Percentiles rank a stretch among this genome's conserved stretches.
Evolutionary conservation across 2,329 filamentous ascomycete species (phyloP).

Genomic region (Fusarium sp.): DNA sequence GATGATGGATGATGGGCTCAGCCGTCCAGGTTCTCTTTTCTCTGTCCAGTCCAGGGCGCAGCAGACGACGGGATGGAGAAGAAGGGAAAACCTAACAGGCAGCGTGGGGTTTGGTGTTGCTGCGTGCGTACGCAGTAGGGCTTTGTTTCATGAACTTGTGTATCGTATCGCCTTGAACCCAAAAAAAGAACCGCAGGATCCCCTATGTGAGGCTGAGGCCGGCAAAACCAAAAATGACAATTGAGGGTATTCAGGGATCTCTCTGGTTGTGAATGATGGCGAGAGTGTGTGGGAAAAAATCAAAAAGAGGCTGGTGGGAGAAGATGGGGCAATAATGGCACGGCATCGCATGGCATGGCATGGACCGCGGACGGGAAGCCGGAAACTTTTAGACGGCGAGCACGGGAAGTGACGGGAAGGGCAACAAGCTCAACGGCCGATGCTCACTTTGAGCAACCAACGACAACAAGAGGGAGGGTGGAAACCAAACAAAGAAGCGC

Average conservation of each 20-base stretch:
- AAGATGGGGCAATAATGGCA: constrained; percentile 35
- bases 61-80: constrained; percentile 20
- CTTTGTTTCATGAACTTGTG: constrained; percentile 17
- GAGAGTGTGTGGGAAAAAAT: not conserved
- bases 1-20: constrained; percentile 16
- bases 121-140: constrained; percentile 4
- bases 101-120: constrained; percentile 5
- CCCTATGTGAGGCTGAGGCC: constrained; percentile 10
- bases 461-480: constrained; percentile 5
- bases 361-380: constrained; percentile 39
- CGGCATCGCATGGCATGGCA: constrained; percentile 21
- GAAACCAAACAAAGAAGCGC: constrained; percentile 20
- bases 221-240: constrained; percentile 3
- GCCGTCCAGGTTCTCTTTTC: constrained; percentile 6
- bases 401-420: constrained; percentile 44
- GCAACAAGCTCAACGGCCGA: constrained; percentile 36
- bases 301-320: constrained; percentile 16
- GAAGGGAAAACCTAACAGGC: constrained; percentile 3
- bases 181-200: constrained; percentile 24
- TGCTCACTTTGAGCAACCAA: constrained; percentile 32
- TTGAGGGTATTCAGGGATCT: not conserved
- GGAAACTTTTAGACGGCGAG: constrained; percentile 38
- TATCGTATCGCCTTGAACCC: constrained; percentile 11
- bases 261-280: constrained; percentile 13
- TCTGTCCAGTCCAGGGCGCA: constrained; percentile 17